Evolutionary conservation across 2,329 filamentous ascomycete species (phyloP).

Genomic region (Paraphoma chrysanthemicola): DNA sequence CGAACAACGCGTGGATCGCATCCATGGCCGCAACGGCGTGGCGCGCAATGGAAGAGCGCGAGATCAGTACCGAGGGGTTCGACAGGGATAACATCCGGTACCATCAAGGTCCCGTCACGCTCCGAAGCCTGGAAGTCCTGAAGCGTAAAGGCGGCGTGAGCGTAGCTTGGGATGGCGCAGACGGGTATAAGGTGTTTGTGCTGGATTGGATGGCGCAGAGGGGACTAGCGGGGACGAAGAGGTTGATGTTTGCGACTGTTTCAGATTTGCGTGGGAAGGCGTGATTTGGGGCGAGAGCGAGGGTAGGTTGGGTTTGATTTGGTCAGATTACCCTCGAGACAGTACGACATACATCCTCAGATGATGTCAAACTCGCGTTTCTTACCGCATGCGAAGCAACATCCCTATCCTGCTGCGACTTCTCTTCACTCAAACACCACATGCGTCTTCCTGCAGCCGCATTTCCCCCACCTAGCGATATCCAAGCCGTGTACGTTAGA

Average conservation of each 20-base stretch:
- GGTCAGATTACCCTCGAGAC: no score
- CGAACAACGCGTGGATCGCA: conserved; percentile 54
- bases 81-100: conserved; percentile 30
- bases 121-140: conserved; percentile 68
- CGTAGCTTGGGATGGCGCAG: conserved; percentile 76
- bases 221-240: conserved; percentile 70
- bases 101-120: conserved; percentile 67
- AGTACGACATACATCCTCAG: no score
- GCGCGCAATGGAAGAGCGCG: conserved; percentile 56
- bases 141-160: conserved; percentile 69
- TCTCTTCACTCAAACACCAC: no score
- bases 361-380: no score
- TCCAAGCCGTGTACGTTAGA: no score
- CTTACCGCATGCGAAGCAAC: no score
- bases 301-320: no score
- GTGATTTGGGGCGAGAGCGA: not conserved
- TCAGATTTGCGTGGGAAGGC: conserved; percentile 65
- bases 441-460: no score
- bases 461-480: no score
- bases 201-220: conserved; percentile 70
- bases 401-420: no score
- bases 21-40: conserved; percentile 58
- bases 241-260: conserved; percentile 82
- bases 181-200: conserved; percentile 76
- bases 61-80: conserved; percentile 30